Percentiles rank a stretch among this genome's conserved stretches.
phyloP scores from a whole-genome alignment of 2,329 filamentous ascomycete genomes.

The Thermoascus crustaceus region DNA sequence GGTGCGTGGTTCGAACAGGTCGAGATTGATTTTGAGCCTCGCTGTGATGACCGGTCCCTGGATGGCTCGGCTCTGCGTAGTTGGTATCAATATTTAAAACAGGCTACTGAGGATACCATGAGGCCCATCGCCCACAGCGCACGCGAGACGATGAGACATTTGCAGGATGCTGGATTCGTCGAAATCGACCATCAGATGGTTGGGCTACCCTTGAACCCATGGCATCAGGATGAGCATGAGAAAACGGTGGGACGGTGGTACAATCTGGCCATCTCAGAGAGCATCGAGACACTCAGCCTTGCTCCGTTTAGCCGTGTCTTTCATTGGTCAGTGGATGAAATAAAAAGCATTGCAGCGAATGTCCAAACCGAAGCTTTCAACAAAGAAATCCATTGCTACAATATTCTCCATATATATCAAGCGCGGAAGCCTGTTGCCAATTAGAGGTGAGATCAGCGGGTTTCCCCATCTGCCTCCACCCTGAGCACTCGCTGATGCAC shows the following conservation, averaged over 20 bases:
- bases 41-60: slow-evolving; percentile 59
- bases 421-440: slow-evolving; percentile 28
- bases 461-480: too few relatives aligned
- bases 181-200: slow-evolving; percentile 66
- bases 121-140: slow-evolving; percentile 59
- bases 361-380: slow-evolving; percentile 63
- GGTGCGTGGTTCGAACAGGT: slow-evolving; percentile 77
- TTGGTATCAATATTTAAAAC: slow-evolving; percentile 63
- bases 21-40: slow-evolving; percentile 76
- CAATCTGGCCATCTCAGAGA: slow-evolving; percentile 66
- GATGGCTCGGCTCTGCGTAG: slow-evolving; percentile 47
- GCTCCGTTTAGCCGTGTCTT: slow-evolving; percentile 62
- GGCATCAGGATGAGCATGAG: slow-evolving; percentile 56
- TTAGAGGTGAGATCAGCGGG: slow-evolving; percentile 8
- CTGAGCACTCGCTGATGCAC: too few relatives aligned
- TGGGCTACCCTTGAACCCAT: slow-evolving; percentile 64
- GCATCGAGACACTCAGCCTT: slow-evolving; percentile 64
- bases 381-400: slow-evolving; percentile 62
- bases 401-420: slow-evolving; percentile 42
- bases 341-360: slow-evolving; percentile 53
- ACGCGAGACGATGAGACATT: slow-evolving; percentile 48
- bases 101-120: slow-evolving; percentile 57
- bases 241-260: slow-evolving; percentile 74
- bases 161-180: slow-evolving; percentile 67
- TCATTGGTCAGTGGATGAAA: slow-evolving; percentile 53